Conservation (phyloP, 805 yeast species). For the Saccharomycopsis fibuligera region DNA sequence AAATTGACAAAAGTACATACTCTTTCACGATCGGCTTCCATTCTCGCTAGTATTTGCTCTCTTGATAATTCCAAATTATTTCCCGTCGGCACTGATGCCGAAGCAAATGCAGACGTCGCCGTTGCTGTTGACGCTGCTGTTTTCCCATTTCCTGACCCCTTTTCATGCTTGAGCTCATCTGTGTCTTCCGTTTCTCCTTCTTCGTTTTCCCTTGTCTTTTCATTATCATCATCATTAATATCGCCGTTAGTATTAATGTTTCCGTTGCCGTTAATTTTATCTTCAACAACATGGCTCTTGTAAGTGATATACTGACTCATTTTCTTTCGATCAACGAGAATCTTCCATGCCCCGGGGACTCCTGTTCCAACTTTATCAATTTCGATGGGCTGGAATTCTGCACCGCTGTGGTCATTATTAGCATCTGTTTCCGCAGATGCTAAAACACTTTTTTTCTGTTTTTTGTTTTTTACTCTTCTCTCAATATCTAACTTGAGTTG, state of each 20-base stretch:
- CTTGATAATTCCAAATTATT: conserved; percentile 24
- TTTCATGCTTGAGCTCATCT: no score
- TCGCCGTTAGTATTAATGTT: no score
- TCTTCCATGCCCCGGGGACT: conserved; percentile 39
- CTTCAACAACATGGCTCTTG: neutral
- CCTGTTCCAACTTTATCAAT: conserved; percentile 9
- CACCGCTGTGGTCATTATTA: no score
- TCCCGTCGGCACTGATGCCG: no score
- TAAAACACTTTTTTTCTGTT: no score
- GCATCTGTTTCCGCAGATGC: no score
- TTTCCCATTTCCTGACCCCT: no score
- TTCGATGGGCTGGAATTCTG: neutral
- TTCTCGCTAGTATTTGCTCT: conserved; percentile 62
- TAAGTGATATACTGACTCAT: conserved; percentile 38
- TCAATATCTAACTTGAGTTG: no score
- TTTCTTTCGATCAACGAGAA: conserved; percentile 38
- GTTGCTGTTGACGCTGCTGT: no score
- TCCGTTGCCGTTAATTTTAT: no score
- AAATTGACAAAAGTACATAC: conserved; percentile 4
- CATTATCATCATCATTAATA: neutral
- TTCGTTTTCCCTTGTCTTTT: conserved; percentile 6
- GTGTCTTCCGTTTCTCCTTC: conserved; percentile 1
- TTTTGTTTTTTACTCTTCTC: no score
- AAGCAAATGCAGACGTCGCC: no score
- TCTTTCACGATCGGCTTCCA: conserved; percentile 91